Evolutionary conservation across 2,329 filamentous ascomycete species (phyloP).

Genomic region (Rhynchosporium agropyri): DNA sequence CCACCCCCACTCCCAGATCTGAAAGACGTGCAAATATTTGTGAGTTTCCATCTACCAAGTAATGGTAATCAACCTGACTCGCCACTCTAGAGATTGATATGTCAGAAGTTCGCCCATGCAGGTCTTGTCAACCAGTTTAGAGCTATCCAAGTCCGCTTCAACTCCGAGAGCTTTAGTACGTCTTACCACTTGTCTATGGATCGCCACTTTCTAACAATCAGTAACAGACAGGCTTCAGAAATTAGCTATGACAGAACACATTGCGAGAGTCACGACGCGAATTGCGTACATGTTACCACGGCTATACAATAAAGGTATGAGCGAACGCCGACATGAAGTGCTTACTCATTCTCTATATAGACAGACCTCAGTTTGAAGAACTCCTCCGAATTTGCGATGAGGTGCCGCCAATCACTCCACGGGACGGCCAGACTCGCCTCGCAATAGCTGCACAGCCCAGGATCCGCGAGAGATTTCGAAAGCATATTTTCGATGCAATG

Average conservation of each 20-base stretch:
- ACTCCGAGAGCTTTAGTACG: conserved; percentile 50
- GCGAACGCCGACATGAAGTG: too few relatives aligned
- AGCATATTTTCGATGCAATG: conserved; percentile 29
- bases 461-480: conserved; percentile 20
- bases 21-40: conserved; percentile 44
- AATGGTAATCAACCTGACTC: conserved; percentile 44
- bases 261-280: conserved; percentile 55
- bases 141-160: conserved; percentile 54
- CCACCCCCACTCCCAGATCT: conserved; percentile 44
- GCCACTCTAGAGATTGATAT: conserved; percentile 48
- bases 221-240: conserved; percentile 45
- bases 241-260: conserved; percentile 51
- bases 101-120: conserved; percentile 52
- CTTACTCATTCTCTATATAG: neutral
- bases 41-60: neutral
- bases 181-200: neutral
- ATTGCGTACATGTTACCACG: conserved; percentile 57
- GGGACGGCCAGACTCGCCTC: neutral
- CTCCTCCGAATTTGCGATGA: conserved; percentile 7
- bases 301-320: conserved; percentile 16
- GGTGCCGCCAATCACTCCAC: neutral
- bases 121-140: conserved; percentile 55
- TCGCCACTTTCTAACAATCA: neutral
- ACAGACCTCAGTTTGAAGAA: conserved; percentile 11
- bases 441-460: neutral